Conservation (phyloP, 2,329 filamentous ascomycete species). For the Aspergillus intermedius region DNA sequence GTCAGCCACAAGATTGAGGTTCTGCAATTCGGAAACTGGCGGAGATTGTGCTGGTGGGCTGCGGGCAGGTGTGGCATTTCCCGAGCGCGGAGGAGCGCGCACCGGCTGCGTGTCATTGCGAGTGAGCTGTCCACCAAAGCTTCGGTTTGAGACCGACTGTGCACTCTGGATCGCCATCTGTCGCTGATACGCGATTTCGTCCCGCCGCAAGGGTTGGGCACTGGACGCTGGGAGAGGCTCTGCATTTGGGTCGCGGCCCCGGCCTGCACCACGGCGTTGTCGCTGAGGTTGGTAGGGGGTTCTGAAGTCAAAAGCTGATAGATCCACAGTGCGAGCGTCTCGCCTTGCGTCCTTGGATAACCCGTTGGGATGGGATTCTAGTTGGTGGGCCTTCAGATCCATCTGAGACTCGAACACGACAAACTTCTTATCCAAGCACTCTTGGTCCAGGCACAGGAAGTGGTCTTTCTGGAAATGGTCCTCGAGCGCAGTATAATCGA, state of each 20-base stretch:
- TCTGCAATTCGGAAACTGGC: constrained; percentile 41
- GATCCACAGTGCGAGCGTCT: constrained; percentile 78
- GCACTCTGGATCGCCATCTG: constrained; percentile 87
- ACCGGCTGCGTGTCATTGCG: constrained; percentile 42
- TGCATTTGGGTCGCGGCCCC: constrained; percentile 80
- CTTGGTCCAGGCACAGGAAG: constrained; percentile 73
- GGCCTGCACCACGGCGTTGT: constrained; percentile 53
- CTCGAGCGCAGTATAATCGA: constrained; percentile 80
- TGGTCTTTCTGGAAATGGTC: constrained; percentile 83
- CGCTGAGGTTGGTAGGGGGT: constrained; percentile 61
- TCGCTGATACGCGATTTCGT: constrained; percentile 84
- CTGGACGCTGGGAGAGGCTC: constrained; percentile 71
- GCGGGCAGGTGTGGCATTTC: constrained; percentile 21
- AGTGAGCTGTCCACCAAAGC: constrained; percentile 81
- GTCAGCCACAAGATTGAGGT: constrained; percentile 43
- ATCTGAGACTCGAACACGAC: constrained; percentile 93
- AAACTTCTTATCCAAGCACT: constrained; percentile 95
- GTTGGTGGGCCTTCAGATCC: constrained; percentile 87
- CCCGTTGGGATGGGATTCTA: constrained; percentile 72
- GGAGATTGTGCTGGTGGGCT: constrained; percentile 20
- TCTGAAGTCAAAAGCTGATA: constrained; percentile 77
- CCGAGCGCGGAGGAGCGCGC: constrained; percentile 38
- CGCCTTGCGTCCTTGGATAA: constrained; percentile 76
- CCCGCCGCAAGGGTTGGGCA: constrained; percentile 72
- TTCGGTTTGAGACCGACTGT: constrained; percentile 70